Percentiles rank a stretch among this genome's conserved stretches.
phyloP scores from a whole-genome alignment of 1,284 basidiomycete species.

The Vanrija sp. region DNA sequence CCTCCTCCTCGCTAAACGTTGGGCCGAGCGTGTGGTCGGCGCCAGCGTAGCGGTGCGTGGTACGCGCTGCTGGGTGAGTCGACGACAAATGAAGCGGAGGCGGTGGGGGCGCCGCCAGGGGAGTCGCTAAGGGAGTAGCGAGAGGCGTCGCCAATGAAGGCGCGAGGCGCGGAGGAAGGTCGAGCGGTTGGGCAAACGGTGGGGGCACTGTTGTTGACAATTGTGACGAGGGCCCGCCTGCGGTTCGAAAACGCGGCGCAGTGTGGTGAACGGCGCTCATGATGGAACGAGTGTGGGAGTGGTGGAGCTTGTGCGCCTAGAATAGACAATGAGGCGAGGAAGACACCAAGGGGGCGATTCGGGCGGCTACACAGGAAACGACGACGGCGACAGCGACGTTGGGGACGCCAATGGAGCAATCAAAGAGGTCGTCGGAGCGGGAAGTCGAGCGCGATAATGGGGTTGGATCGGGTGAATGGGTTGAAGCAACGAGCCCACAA shows the following conservation, averaged over 20 bases:
- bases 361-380: no score
- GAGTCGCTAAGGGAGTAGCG: conserved; percentile 8
- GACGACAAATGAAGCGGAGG: conserved; percentile 10
- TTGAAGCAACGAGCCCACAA: no score
- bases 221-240: not conserved
- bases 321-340: not conserved
- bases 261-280: conserved; percentile 21
- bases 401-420: no score
- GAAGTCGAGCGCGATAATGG: no score
- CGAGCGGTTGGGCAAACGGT: conserved; percentile 6
- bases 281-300: not conserved
- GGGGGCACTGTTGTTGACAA: not conserved
- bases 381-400: no score
- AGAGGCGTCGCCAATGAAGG: conserved; percentile 5
- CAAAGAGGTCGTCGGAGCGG: no score
- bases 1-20: conserved; percentile 42
- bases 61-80: conserved; percentile 6
- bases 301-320: not conserved
- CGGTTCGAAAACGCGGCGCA: conserved; percentile 14
- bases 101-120: conserved; percentile 12
- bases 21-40: conserved; percentile 42
- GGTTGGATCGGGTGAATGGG: no score
- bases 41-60: conserved; percentile 20
- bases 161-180: conserved; percentile 15
- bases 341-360: no score